These are phyloP conservation scores for Septoria linicola DNA, from an alignment of 2,329 filamentous ascomycete species.

Conservation along the genomic window DNA sequence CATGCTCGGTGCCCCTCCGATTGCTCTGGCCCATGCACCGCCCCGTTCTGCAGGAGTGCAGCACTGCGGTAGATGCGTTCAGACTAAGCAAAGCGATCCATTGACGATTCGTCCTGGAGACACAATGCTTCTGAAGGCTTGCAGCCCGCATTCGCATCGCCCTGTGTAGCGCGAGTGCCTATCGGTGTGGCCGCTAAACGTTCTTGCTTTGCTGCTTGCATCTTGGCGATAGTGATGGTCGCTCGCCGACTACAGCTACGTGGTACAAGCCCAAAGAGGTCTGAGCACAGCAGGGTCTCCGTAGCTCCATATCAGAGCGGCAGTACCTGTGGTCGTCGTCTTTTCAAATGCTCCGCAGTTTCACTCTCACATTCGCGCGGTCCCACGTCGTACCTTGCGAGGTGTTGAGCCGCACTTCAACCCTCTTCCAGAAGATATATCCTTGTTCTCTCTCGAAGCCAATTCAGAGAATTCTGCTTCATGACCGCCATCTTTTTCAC, in stretches of 20 bases:
- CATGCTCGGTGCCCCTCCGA: slow-evolving; percentile 4
- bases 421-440: slow-evolving; percentile 21
- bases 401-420: slow-evolving; percentile 27
- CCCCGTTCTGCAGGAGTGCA: slow-evolving; percentile 5
- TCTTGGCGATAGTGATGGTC: slow-evolving; percentile 2
- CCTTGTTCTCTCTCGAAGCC: slow-evolving; percentile 24
- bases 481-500: slow-evolving; percentile 26
- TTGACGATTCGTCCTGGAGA: background rate
- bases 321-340: background rate
- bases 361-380: background rate
- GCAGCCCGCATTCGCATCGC: slow-evolving; percentile 17
- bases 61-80: background rate
- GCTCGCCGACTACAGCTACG: slow-evolving; percentile 11
- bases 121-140: slow-evolving; percentile 16
- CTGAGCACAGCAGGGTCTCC: slow-evolving; percentile 12
- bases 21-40: slow-evolving; percentile 18
- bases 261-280: slow-evolving; percentile 7
- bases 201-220: slow-evolving; percentile 13
- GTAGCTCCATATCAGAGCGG: slow-evolving; percentile 6
- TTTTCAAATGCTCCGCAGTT: background rate
- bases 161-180: slow-evolving; percentile 18
- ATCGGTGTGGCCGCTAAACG: slow-evolving; percentile 22
- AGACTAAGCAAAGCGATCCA: slow-evolving; percentile 3
- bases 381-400: slow-evolving; percentile 10
- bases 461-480: slow-evolving; percentile 29